Conservation (phyloP, 345 rosid species). For the Citrus inodora region DNA sequence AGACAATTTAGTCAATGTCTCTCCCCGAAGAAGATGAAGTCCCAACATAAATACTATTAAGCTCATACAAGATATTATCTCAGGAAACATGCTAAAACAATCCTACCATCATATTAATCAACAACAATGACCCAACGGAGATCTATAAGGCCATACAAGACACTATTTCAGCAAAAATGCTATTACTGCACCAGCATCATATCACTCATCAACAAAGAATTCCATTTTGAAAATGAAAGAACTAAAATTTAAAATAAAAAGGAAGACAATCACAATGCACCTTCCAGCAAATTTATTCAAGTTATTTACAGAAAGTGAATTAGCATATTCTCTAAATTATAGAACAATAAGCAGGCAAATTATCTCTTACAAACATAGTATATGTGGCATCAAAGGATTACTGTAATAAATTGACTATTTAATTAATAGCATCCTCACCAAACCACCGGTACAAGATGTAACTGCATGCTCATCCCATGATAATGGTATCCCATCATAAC, state of each 20-base stretch:
- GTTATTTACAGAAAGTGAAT: background rate
- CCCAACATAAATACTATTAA: background rate
- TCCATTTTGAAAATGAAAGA: background rate
- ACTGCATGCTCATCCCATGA: constrained; percentile 87
- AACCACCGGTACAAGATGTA: constrained; percentile 88
- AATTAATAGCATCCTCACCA: constrained; percentile 36
- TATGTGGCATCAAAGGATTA: background rate
- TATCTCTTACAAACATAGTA: background rate
- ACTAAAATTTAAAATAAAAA: background rate
- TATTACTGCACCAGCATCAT: background rate
- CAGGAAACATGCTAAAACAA: background rate
- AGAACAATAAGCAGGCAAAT: background rate
- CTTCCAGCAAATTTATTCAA: background rate
- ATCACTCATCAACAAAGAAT: background rate
- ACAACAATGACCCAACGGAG: background rate
- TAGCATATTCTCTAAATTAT: background rate
- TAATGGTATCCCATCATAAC: constrained; percentile 80
- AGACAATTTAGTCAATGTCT: background rate
- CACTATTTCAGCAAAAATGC: background rate
- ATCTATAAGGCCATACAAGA: background rate
- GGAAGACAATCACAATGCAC: background rate
- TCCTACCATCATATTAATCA: background rate
- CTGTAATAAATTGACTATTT: background rate
- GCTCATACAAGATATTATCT: background rate
- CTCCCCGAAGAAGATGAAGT: background rate